A percentile compares a stretch with the other conserved stretches of the same genome.
Evolutionary conservation across 768 basidiomycete genomes (phyloP).

Genomic region (Gyrodon lividus): DNA sequence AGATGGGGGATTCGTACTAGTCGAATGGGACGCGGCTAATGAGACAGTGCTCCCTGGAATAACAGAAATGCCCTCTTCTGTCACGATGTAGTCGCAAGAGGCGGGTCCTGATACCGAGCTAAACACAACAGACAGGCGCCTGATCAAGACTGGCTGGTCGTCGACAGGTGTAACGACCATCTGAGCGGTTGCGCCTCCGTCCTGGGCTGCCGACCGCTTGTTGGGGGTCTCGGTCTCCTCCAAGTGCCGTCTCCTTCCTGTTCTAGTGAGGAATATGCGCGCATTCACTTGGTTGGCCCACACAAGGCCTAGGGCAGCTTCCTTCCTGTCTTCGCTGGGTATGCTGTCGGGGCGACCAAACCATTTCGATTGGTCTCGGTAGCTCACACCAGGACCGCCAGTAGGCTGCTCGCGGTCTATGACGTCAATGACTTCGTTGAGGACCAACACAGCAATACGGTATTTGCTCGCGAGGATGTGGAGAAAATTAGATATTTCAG

Average conservation of each 20-base stretch:
- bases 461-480: conserved; percentile 67
- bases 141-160: conserved; percentile 52
- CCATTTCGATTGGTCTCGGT: conserved; percentile 72
- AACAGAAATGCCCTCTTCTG: conserved; percentile 52
- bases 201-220: conserved; percentile 23
- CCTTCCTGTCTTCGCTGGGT: conserved; percentile 61
- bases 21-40: background rate
- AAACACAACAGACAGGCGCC: conserved; percentile 77
- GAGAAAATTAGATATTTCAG: conserved; percentile 63
- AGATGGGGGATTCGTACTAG: conserved; percentile 4
- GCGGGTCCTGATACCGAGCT: conserved; percentile 56
- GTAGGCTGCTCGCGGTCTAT: conserved; percentile 40
- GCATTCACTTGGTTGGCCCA: conserved; percentile 94
- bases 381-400: conserved; percentile 42
- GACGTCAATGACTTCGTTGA: conserved; percentile 90
- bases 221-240: conserved; percentile 33
- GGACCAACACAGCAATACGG: conserved; percentile 70
- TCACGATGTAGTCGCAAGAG: conserved; percentile 76
- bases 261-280: conserved; percentile 80
- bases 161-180: conserved; percentile 25
- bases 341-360: conserved; percentile 66
- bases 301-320: conserved; percentile 81
- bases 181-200: background rate
- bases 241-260: conserved; percentile 62
- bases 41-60: conserved; percentile 25